Percentiles rank a stretch among this genome's conserved stretches.
Conservation (phyloP, 1,284 basidiomycete species). For the Boletus mariae region DNA sequence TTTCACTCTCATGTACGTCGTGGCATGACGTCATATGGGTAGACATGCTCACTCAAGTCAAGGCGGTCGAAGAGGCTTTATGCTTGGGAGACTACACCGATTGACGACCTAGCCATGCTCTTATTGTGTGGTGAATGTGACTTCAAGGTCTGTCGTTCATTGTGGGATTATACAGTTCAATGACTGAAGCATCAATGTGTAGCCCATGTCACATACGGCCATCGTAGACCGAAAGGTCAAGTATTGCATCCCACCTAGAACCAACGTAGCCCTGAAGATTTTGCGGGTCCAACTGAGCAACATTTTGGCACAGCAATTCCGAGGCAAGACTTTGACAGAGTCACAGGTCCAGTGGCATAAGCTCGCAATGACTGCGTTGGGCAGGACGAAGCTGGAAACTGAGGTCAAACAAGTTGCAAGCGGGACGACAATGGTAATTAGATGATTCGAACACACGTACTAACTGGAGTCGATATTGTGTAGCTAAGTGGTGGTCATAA, state of each 20-base stretch:
- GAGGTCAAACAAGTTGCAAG: slow-evolving; percentile 14
- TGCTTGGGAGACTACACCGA: slow-evolving; percentile 94
- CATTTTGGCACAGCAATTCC: slow-evolving; percentile 65
- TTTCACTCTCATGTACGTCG: slow-evolving; percentile 82
- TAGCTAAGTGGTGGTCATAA: too few relatives aligned
- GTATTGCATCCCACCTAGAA: slow-evolving; percentile 68
- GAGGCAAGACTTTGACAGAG: slow-evolving; percentile 57
- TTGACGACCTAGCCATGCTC: slow-evolving; percentile 81
- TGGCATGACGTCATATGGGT: background rate
- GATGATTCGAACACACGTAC: slow-evolving; percentile 8
- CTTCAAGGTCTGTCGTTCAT: slow-evolving; percentile 61
- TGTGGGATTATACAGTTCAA: background rate
- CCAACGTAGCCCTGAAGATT: slow-evolving; percentile 77
- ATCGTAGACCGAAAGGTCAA: slow-evolving; percentile 85
- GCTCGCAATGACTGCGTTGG: slow-evolving; percentile 59
- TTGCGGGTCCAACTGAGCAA: slow-evolving; percentile 66
- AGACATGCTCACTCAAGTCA: slow-evolving; percentile 13
- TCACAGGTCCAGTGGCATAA: slow-evolving; percentile 70
- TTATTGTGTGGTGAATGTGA: slow-evolving; percentile 92
- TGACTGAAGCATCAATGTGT: slow-evolving; percentile 32
- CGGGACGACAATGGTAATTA: slow-evolving; percentile 11
- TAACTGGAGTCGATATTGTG: too few relatives aligned
- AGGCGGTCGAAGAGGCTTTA: slow-evolving; percentile 93
- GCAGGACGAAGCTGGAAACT: slow-evolving; percentile 40
- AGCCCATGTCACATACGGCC: slow-evolving; percentile 73